Conservation (phyloP, 352 stramenopile species). For the Phytopythium cucurbitacearum region DNA sequence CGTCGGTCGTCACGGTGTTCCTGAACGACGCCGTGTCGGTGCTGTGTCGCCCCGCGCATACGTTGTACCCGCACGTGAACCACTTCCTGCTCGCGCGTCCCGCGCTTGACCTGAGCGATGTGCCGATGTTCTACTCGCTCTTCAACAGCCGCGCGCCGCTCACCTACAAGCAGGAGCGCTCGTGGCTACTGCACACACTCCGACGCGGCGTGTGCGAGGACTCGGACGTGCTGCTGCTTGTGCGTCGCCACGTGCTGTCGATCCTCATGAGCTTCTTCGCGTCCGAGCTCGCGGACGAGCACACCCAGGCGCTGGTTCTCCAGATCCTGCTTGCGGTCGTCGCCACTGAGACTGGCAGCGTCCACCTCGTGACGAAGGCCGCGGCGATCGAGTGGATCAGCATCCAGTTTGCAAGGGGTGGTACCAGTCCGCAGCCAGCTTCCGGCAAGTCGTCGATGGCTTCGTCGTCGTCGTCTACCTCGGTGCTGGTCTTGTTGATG, state of each 20-base stretch:
- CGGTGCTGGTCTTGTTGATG: slow-evolving; percentile 35
- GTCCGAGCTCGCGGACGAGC: slow-evolving; percentile 69
- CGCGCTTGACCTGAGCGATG: slow-evolving; percentile 70
- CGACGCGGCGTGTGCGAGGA: slow-evolving; percentile 65
- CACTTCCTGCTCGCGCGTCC: slow-evolving; percentile 80
- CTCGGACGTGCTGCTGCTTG: slow-evolving; percentile 58
- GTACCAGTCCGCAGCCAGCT: slow-evolving; percentile 2
- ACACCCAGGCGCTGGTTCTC: slow-evolving; percentile 68
- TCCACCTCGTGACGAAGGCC: slow-evolving; percentile 61
- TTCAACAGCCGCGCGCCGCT: slow-evolving; percentile 75
- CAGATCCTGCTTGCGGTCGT: slow-evolving; percentile 54
- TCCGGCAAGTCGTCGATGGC: slow-evolving; percentile 4
- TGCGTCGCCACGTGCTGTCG: slow-evolving; percentile 72
- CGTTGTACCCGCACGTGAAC: slow-evolving; percentile 78
- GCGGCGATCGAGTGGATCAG: slow-evolving; percentile 62
- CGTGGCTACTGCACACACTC: slow-evolving; percentile 77
- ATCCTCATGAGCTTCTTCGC: slow-evolving; percentile 82
- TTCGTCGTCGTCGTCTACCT: slow-evolving; percentile 11
- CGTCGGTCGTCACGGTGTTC: slow-evolving; percentile 78
- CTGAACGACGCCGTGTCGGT: slow-evolving; percentile 76
- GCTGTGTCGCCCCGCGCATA: slow-evolving; percentile 55
- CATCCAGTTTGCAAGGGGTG: slow-evolving; percentile 23
- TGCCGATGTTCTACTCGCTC: slow-evolving; percentile 88
- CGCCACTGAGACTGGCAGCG: slow-evolving; percentile 35
- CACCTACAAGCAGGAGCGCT: slow-evolving; percentile 72